Conservation (phyloP, 768 basidiomycete species). For the Leccinum rimulosum region DNA sequence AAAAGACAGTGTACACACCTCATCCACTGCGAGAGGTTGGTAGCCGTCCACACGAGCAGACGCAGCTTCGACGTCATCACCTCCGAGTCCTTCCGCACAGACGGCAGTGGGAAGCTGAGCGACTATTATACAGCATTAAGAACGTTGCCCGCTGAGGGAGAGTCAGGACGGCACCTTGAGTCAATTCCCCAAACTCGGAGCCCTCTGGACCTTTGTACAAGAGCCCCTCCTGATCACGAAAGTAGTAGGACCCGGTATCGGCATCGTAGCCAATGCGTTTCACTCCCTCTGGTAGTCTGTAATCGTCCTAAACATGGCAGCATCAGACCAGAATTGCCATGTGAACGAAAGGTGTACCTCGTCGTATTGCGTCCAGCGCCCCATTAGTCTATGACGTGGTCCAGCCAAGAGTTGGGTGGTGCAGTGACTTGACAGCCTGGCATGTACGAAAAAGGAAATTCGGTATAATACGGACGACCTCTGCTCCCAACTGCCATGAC, state of each 20-base stretch:
- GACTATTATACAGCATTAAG: conserved; percentile 19
- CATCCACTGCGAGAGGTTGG: conserved; percentile 49
- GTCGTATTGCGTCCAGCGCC: conserved; percentile 40
- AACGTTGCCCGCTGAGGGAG: neutral
- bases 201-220: conserved; percentile 60
- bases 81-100: conserved; percentile 20
- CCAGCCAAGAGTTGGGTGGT: conserved; percentile 20
- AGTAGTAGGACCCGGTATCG: conserved; percentile 66
- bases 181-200: conserved; percentile 55
- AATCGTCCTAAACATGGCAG: conserved; percentile 40
- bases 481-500: conserved; percentile 30
- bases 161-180: conserved; percentile 32
- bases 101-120: conserved; percentile 29
- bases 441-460: conserved; percentile 18
- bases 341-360: conserved; percentile 18
- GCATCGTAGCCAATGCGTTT: conserved; percentile 75
- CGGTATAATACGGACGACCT: neutral
- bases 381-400: conserved; percentile 24
- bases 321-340: neutral
- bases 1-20: conserved; percentile 33
- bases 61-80: conserved; percentile 54
- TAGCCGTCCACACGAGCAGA: conserved; percentile 56
- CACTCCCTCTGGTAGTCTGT: conserved; percentile 51
- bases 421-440: conserved; percentile 4
- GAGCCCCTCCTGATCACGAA: conserved; percentile 52